Base-by-base conservation (phyloP, 306 rosid genomes). In the Dryas drummondii region DNA sequence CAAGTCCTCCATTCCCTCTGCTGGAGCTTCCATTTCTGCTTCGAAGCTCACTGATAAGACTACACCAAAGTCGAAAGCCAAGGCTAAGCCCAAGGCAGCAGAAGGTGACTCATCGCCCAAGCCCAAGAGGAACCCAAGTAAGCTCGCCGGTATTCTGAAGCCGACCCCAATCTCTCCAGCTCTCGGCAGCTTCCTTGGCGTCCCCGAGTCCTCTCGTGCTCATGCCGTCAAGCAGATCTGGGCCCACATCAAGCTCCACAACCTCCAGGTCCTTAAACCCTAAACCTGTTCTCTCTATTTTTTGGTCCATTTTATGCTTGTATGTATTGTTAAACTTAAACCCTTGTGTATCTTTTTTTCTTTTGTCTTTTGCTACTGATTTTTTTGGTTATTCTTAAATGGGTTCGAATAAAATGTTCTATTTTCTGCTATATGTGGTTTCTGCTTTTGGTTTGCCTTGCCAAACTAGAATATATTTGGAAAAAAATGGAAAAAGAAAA, bases 191-290 rank as follows among this genome's bases (percentile, higher is more conserved):
- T 83, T 83, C 55, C 70, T 86, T 54, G 85, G 87, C 52, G 78
- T 49, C 49, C 11, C 80, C 5, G 82, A 86, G 78, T 60, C 78
- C 42, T 80, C 87, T 49, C 84, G 89, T 17, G 61, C 82, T 37
- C 52, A 74, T 6, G 87, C 85, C 52, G 85, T 86, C 70, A 86
- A 80, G 85, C 79, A 78, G 72, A 71, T 86, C 73, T 86, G 87
- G 89, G 79, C 79, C 60, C 74, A 86, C 76, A 72, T 86, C 82
- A 86, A 83, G 83, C 78, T 72, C 63, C 81, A 83, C 52, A 72
- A 78, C 22, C 89, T 80, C 22, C 87, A 86, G 85, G 89, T 86
- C 49, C 3, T 3, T 27, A 5, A 32, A 32, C 37, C 37, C 37
- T 32, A 32, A 32, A 32, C 37, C 37, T 32, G 2, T 32, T 42